Evolutionary conservation across 169 alveolate species (phyloP).

Genomic region (Plasmodium gaboni): DNA sequence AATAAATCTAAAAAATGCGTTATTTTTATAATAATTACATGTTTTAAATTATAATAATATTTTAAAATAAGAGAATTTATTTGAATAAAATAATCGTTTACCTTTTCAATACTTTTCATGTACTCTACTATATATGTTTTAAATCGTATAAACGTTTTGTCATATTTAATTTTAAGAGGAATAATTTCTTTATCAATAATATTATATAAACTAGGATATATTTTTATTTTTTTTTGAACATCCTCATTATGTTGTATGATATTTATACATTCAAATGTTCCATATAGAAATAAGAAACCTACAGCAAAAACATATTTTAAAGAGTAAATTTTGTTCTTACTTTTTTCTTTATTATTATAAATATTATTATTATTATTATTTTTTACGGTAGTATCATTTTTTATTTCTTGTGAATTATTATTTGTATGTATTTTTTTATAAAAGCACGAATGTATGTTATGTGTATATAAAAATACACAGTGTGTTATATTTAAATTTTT

Average conservation of each 20-base stretch:
- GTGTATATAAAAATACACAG: too few relatives aligned
- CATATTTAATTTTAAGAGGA: conserved; percentile 13
- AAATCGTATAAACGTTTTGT: neutral
- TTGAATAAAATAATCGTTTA: neutral
- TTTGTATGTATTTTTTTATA: too few relatives aligned
- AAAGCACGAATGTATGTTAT: too few relatives aligned
- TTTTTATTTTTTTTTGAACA: conserved; percentile 8
- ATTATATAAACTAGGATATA: neutral
- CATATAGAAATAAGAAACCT: conserved; percentile 21
- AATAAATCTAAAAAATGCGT: conserved; percentile 8
- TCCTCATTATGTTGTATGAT: conserved; percentile 4
- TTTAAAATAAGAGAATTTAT: conserved; percentile 1
- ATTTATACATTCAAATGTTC: conserved; percentile 33
- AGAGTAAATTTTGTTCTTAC: conserved; percentile 3
- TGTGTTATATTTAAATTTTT: too few relatives aligned
- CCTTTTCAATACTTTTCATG: neutral
- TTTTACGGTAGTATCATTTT: too few relatives aligned
- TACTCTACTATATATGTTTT: conserved; percentile 7
- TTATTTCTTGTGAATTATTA: too few relatives aligned
- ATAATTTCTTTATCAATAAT: conserved; percentile 25
- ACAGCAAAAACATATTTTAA: conserved; percentile 9
- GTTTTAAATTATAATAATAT: conserved; percentile 10
- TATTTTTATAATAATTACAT: neutral
- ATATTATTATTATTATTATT: too few relatives aligned
- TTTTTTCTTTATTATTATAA: neutral